Conservation (phyloP, 2,329 filamentous ascomycete species). For the Elsinoe perseae region DNA sequence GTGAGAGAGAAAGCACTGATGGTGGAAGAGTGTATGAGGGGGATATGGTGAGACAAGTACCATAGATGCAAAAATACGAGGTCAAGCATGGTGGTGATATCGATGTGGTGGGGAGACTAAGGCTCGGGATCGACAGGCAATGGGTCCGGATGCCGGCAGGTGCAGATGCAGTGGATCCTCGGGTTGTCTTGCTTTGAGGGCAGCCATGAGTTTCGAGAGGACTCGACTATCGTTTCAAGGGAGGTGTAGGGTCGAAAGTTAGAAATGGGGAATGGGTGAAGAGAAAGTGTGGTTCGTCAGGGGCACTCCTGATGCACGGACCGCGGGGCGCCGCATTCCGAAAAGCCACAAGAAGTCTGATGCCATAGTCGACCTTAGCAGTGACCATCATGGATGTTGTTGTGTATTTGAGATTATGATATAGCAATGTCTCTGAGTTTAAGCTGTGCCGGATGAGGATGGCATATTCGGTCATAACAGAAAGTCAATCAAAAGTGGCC, state of each 20-base stretch:
- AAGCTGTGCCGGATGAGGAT: not conserved
- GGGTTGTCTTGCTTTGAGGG: conserved; percentile 12
- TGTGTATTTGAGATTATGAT: not conserved
- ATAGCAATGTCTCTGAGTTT: not conserved
- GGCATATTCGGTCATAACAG: not conserved
- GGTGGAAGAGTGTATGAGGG: not conserved
- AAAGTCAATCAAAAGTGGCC: no score
- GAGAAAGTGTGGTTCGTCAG: conserved; percentile 3
- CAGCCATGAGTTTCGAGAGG: conserved; percentile 6
- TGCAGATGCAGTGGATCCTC: conserved; percentile 3
- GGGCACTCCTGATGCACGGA: not conserved
- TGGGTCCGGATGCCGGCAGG: not conserved
- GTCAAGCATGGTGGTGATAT: conserved; percentile 1
- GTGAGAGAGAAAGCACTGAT: conserved; percentile 1
- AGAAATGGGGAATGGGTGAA: not conserved
- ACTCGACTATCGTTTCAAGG: conserved; percentile 5
- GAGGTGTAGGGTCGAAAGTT: not conserved
- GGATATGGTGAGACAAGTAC: conserved; percentile 10
- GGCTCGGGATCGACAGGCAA: conserved; percentile 9
- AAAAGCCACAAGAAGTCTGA: not conserved
- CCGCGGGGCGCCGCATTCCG: not conserved
- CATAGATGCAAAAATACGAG: conserved; percentile 10
- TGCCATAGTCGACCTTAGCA: not conserved
- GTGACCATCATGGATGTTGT: not conserved
- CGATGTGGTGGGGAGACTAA: not conserved